A percentile compares a stretch with the other conserved stretches of the same genome.
These are phyloP conservation scores for Pseudopithomyces chartarum DNA, from an alignment of 2,329 filamentous ascomycete genomes.

Conservation along the genomic window DNA sequence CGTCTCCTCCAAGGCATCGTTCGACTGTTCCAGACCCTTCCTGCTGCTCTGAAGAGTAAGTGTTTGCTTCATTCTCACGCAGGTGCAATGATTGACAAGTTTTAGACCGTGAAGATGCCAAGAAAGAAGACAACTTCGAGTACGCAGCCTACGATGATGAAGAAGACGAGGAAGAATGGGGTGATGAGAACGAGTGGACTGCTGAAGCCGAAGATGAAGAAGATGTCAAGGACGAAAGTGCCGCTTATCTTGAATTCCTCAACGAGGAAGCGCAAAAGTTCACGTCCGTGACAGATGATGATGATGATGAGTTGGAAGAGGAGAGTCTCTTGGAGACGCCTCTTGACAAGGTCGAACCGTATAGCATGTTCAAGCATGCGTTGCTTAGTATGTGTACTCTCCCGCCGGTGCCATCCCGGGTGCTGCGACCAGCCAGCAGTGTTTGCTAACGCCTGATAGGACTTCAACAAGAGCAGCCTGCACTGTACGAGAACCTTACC, in stretches of 20 bases:
- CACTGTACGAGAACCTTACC: constrained; percentile 82
- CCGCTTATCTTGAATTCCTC: constrained; percentile 93
- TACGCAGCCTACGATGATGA: constrained; percentile 75
- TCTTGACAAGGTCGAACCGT: constrained; percentile 93
- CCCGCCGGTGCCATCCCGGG: not conserved
- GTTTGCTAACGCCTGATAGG: constrained; percentile 58
- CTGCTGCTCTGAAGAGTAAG: constrained; percentile 82
- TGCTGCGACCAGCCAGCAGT: not conserved
- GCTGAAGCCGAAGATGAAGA: constrained; percentile 67
- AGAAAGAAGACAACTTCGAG: constrained; percentile 80
- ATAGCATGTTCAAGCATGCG: constrained; percentile 82
- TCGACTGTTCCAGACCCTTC: constrained; percentile 87
- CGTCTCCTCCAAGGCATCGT: constrained; percentile 87
- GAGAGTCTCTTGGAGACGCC: constrained; percentile 91
- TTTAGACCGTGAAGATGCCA: constrained; percentile 83
- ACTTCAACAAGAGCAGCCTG: constrained; percentile 88
- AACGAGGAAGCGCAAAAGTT: constrained; percentile 93
- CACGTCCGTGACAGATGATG: constrained; percentile 72
- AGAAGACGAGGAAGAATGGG: constrained; percentile 84
- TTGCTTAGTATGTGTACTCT: constrained; percentile 72
- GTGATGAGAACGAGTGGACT: constrained; percentile 72
- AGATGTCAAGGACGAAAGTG: constrained; percentile 84
- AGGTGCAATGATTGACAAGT: constrained; percentile 25
- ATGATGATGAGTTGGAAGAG: constrained; percentile 90
- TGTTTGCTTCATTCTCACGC: constrained; percentile 11